Base-by-base conservation (phyloP, 805 yeast genomes). In the Candida morakotiae region DNA sequence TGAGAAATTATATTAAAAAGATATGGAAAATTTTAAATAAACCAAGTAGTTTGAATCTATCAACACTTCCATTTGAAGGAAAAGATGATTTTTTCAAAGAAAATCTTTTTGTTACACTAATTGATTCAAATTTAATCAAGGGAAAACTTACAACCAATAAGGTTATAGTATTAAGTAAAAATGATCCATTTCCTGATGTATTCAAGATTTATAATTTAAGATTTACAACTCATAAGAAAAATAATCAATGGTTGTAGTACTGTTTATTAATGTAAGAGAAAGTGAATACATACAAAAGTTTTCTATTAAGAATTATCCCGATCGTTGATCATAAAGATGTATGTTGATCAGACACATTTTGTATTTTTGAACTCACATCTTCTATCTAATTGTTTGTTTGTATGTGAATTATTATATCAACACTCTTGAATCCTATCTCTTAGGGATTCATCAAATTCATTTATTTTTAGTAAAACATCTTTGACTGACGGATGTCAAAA, bases 61-160 rank as follows among this genome's bases (percentile, higher is more conserved):
- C 62, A 26, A 26, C 39, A 9, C 40, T 64, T 6, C 36, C 41
- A 17, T 22, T 24, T 4, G 33, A 23, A 10, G n/a, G n/a, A n/a
- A 33, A 59, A n/a, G 60, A 65, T 28, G 77, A 73, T 41, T 34
- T 48, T 10, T 57, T 70, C 26, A 64, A 70, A 9, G 83, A 78
- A 41, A 77, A 75, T 36, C 46, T 78, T 6, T 52, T 77, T 31
- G 60, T 73, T 10, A 56, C 75, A 2, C 47, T 79, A n/a, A 69
- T 75, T 28, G 81, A 75, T 42, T 75, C 73, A 39, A 75, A 72
- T 38, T 50, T 77, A 13, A 46, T 79, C 24, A 74, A 69, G 42
- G 83, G 80, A 0, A 78, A 77, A 40, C 48, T 76, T 0, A 59
- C 67, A 24, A 63, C 75, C 1, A 51, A 62, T 8, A 56, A 67